A percentile compares a stretch with the other conserved stretches of the same genome.
Evolutionary conservation across 2,329 filamentous ascomycete genomes (phyloP).

Genomic region (Cyanodermella asteris): DNA sequence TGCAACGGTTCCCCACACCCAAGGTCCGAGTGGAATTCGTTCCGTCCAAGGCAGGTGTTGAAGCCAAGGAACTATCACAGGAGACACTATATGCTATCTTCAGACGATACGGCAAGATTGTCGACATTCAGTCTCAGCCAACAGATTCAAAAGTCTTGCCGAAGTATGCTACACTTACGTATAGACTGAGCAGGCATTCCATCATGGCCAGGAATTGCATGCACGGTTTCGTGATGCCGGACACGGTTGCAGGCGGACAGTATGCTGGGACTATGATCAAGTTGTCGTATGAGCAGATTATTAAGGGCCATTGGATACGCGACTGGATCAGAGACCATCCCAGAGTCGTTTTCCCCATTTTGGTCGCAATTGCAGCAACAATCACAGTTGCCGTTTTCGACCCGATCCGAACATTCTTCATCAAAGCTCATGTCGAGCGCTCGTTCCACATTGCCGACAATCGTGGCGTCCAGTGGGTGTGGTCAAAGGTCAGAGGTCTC

Average conservation of each 20-base stretch:
- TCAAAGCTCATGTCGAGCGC: conserved; percentile 67
- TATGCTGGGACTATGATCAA: conserved; percentile 55
- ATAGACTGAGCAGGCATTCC: conserved; percentile 47
- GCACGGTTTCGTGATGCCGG: conserved; percentile 56
- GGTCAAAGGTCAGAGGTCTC: conserved; percentile 32
- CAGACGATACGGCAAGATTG: conserved; percentile 72
- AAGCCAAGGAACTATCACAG: conserved; percentile 59
- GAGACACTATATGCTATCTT: conserved; percentile 76
- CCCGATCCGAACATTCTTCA: conserved; percentile 80
- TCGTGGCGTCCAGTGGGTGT: conserved; percentile 58
- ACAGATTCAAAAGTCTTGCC: conserved; percentile 71
- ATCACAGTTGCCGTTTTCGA: conserved; percentile 81
- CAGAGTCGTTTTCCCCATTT: conserved; percentile 60
- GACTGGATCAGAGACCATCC: conserved; percentile 78
- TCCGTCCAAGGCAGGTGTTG: conserved; percentile 44
- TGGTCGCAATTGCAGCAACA: conserved; percentile 62
- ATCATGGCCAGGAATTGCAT: conserved; percentile 84
- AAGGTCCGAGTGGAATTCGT: conserved; percentile 70
- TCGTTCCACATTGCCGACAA: conserved; percentile 55
- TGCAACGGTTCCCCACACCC: conserved; percentile 59
- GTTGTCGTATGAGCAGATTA: conserved; percentile 61
- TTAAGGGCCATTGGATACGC: conserved; percentile 57
- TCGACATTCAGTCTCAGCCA: conserved; percentile 62
- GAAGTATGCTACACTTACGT: conserved; percentile 61
- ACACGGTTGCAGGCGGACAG: conserved; percentile 46